Conservation (phyloP, 805 yeast species). For the Huiozyma sinensis region DNA sequence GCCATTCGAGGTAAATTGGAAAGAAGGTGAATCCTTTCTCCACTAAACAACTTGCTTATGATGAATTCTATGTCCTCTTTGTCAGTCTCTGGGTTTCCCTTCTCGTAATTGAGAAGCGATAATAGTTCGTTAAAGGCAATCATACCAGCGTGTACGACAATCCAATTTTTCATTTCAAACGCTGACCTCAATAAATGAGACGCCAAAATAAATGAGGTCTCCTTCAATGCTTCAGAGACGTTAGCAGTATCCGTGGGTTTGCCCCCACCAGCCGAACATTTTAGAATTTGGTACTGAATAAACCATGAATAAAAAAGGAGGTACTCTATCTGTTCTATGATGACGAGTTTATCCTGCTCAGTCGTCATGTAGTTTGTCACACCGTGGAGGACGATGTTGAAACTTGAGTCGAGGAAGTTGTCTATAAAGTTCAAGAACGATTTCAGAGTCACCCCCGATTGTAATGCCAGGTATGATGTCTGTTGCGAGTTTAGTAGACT, state of each 20-base stretch:
- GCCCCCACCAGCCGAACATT: conserved; percentile 11
- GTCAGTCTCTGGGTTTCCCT: conserved; percentile 21
- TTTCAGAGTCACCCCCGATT: conserved; percentile 20
- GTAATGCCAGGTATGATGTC: conserved; percentile 21
- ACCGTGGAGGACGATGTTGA: conserved; percentile 51
- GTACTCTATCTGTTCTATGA: conserved; percentile 34
- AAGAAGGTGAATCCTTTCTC: conserved; percentile 44
- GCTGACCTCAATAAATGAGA: conserved; percentile 31
- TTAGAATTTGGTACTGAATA: conserved; percentile 47
- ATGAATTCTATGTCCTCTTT: conserved; percentile 43
- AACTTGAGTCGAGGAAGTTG: conserved; percentile 63
- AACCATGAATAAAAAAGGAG: conserved; percentile 67
- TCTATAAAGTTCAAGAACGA: conserved; percentile 37
- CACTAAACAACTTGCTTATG: conserved; percentile 59
- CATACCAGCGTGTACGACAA: conserved; percentile 60
- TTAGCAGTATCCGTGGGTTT: conserved; percentile 24
- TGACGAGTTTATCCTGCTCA: conserved; percentile 28
- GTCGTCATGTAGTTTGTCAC: conserved; percentile 39
- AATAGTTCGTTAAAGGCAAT: conserved; percentile 56
- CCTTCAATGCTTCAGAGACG: conserved; percentile 49
- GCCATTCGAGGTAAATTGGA: conserved; percentile 54
- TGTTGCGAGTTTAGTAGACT: conserved; percentile 16
- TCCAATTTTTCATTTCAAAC: conserved; percentile 37
- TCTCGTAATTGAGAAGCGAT: conserved; percentile 32
- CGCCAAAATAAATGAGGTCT: conserved; percentile 47